phyloP scores from a whole-genome alignment of 352 stramenopile species.

The Phytopythium vexans region DNA sequence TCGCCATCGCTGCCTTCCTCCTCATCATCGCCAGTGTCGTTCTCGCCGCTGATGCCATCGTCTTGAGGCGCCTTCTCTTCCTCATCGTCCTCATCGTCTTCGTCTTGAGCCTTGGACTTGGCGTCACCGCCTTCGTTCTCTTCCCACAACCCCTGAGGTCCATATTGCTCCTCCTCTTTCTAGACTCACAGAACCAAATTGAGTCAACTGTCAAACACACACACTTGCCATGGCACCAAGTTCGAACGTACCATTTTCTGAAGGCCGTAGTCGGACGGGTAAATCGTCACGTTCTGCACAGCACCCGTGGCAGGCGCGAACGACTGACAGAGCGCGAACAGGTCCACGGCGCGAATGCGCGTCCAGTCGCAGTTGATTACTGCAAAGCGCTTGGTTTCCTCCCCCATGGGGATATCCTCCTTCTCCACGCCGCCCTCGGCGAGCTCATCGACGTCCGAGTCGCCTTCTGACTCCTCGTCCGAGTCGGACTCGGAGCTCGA shows the following conservation, averaged over 20 bases:
- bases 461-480: conserved; percentile 9
- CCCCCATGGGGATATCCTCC: conserved; percentile 79
- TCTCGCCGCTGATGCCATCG: conserved; percentile 7
- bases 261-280: conserved; percentile 94
- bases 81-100: conserved; percentile 20
- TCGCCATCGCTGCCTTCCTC: conserved; percentile 16
- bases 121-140: conserved; percentile 14
- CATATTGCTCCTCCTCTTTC: conserved; percentile 79
- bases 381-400: conserved; percentile 88
- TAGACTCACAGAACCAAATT: conserved; percentile 15
- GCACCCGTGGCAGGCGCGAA: conserved; percentile 90
- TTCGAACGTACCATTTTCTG: conserved; percentile 84
- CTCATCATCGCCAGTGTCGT: conserved; percentile 11
- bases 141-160: conserved; percentile 58
- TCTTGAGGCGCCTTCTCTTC: conserved; percentile 7
- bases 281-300: conserved; percentile 93
- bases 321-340: conserved; percentile 94
- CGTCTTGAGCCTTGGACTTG: conserved; percentile 14
- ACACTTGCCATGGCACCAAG: not conserved
- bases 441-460: conserved; percentile 42
- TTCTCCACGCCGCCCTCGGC: conserved; percentile 22
- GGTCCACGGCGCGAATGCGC: conserved; percentile 92
- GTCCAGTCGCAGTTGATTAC: conserved; percentile 97
- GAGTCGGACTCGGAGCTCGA: conserved; percentile 52
- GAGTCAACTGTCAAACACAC: not conserved